phyloP scores from a whole-genome alignment of 2,329 filamentous ascomycete species.

The Epichloe brachyelytri region DNA sequence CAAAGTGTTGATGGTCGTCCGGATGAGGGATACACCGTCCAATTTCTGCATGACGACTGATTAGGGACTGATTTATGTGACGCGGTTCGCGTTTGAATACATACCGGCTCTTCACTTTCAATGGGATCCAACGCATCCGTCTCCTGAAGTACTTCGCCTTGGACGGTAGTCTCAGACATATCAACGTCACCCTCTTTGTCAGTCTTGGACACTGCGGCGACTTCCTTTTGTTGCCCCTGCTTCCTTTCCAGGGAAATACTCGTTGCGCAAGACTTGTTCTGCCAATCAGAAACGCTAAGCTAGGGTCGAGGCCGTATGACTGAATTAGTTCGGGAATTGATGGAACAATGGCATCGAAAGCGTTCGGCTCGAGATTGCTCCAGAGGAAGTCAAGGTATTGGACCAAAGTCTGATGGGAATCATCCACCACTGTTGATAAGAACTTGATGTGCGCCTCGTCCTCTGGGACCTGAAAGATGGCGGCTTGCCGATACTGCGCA shows the following conservation, averaged over 20 bases:
- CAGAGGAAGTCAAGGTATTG: slow-evolving; percentile 86
- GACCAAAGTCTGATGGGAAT: slow-evolving; percentile 70
- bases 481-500: slow-evolving; percentile 80
- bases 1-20: slow-evolving; percentile 29
- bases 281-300: slow-evolving; percentile 74
- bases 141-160: slow-evolving; percentile 14
- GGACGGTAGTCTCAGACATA: slow-evolving; percentile 29
- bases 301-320: slow-evolving; percentile 67
- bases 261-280: slow-evolving; percentile 60
- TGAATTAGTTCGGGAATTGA: slow-evolving; percentile 59
- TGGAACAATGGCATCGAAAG: slow-evolving; percentile 71
- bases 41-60: slow-evolving; percentile 17
- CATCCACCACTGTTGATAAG: slow-evolving; percentile 76
- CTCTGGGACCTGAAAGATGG: slow-evolving; percentile 61
- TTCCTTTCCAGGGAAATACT: slow-evolving; percentile 33
- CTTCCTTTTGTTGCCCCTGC: slow-evolving; percentile 17
- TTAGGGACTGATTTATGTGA: slow-evolving; percentile 13
- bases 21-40: slow-evolving; percentile 21
- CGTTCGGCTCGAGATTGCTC: slow-evolving; percentile 59
- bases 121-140: slow-evolving; percentile 15
- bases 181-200: slow-evolving; percentile 47
- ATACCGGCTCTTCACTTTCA: slow-evolving; percentile 21
- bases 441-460: slow-evolving; percentile 75
- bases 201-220: slow-evolving; percentile 13
- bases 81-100: slow-evolving; percentile 5